phyloP scores from a whole-genome alignment of 164 flowering plant species.

The Aristolochia contorta region DNA sequence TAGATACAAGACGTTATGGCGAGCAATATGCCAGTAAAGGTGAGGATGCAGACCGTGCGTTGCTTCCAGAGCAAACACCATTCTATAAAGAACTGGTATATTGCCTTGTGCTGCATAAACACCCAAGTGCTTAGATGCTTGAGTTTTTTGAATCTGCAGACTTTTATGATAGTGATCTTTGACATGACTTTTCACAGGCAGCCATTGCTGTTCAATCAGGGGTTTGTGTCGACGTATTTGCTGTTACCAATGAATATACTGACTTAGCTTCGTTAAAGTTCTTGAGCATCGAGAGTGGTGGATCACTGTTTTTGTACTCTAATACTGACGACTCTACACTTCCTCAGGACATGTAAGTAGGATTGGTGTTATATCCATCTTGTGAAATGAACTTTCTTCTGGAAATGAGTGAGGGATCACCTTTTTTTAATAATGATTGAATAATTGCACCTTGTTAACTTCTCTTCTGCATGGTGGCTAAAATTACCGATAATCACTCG shows the following conservation, averaged over 20 bases:
- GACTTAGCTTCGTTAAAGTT: conserved; percentile 95
- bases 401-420: too few relatives aligned
- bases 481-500: too few relatives aligned
- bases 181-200: conserved; percentile 54
- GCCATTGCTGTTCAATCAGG: conserved; percentile 99
- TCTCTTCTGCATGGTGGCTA: too few relatives aligned
- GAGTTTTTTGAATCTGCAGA: too few relatives aligned
- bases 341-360: conserved; percentile 95
- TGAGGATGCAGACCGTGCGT: conserved; percentile 98
- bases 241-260: conserved; percentile 96
- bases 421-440: too few relatives aligned
- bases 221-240: conserved; percentile 97
- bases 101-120: too few relatives aligned
- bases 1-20: conserved; percentile 90
- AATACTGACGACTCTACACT: conserved; percentile 96
- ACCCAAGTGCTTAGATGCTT: too few relatives aligned
- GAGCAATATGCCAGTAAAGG: conserved; percentile 98
- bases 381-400: too few relatives aligned
- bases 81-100: conserved; percentile 90
- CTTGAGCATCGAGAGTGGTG: conserved; percentile 98
- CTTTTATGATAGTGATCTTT: too few relatives aligned
- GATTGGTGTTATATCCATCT: too few relatives aligned
- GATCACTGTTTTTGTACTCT: conserved; percentile 75
- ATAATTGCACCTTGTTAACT: neutral
- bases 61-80: conserved; percentile 98